Conservation (phyloP, 768 basidiomycete genomes). For the Suillus variegatus region DNA sequence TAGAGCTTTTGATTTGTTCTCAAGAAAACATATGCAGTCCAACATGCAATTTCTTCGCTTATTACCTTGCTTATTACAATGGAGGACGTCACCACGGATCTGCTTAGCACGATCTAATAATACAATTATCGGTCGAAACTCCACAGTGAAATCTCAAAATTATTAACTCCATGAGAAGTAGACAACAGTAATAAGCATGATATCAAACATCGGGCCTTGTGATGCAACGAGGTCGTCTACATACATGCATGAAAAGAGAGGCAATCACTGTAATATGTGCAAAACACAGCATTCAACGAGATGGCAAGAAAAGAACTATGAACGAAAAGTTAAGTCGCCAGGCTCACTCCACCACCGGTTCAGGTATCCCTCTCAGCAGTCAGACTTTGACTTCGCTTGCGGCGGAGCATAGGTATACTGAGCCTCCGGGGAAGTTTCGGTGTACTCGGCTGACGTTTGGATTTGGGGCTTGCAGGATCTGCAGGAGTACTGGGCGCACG, state of each 20-base stretch:
- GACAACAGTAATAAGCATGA: not conserved
- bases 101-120: not conserved
- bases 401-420: slow-evolving; percentile 30
- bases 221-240: not conserved
- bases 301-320: not conserved
- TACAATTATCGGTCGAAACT: not conserved
- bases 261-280: not conserved
- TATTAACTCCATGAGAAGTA: not conserved
- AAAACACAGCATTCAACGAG: not conserved
- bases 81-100: not conserved
- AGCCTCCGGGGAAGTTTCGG: slow-evolving; percentile 29
- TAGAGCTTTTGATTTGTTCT: not conserved
- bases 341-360: too few species aligned
- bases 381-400: slow-evolving; percentile 22
- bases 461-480: slow-evolving; percentile 2
- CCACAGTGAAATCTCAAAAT: not conserved
- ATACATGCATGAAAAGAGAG: not conserved
- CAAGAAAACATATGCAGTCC: not conserved
- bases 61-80: not conserved
- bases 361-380: not conserved
- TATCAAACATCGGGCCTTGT: not conserved
- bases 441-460: slow-evolving; percentile 13
- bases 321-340: not conserved
- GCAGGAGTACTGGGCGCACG: not conserved
- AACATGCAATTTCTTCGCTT: not conserved